phyloP scores from a whole-genome alignment of 371 early-diverging fungal genomes.

The Syncephalastrum contaminatum region DNA sequence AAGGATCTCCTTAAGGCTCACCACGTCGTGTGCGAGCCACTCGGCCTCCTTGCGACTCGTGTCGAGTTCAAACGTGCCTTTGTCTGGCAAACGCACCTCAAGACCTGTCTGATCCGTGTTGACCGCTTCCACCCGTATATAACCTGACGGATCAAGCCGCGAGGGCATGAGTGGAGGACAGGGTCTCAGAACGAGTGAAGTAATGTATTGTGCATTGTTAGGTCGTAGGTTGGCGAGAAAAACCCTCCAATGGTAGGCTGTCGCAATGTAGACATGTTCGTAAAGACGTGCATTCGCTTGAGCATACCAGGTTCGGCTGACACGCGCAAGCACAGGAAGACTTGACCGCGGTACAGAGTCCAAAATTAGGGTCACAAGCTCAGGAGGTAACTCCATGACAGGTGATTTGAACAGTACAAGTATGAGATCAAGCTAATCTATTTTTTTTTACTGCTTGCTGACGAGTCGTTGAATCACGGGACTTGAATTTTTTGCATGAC shows the following conservation, averaged over 20 bases:
- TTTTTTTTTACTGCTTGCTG: too few relatives aligned
- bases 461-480: too few relatives aligned
- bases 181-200: conserved; percentile 26
- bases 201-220: conserved; percentile 9
- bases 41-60: conserved; percentile 39
- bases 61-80: conserved; percentile 36
- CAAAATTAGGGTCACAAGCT: conserved; percentile 26
- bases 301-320: conserved; percentile 28
- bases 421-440: too few relatives aligned
- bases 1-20: too few relatives aligned
- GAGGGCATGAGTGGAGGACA: conserved; percentile 33
- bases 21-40: conserved; percentile 20
- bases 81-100: conserved; percentile 19
- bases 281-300: conserved; percentile 35
- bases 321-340: conserved; percentile 16
- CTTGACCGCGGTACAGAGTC: conserved; percentile 25
- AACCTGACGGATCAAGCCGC: conserved; percentile 24
- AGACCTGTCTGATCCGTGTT: conserved; percentile 31
- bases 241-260: conserved; percentile 28
- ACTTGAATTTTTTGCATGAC: too few relatives aligned
- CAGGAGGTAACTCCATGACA: conserved; percentile 22
- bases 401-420: too few relatives aligned
- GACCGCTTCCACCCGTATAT: conserved; percentile 27
- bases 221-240: conserved; percentile 15
- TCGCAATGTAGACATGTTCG: conserved; percentile 29